phyloP scores from a whole-genome alignment of 2,329 filamentous ascomycete genomes.

The Colletotrichum nymphaeae region DNA sequence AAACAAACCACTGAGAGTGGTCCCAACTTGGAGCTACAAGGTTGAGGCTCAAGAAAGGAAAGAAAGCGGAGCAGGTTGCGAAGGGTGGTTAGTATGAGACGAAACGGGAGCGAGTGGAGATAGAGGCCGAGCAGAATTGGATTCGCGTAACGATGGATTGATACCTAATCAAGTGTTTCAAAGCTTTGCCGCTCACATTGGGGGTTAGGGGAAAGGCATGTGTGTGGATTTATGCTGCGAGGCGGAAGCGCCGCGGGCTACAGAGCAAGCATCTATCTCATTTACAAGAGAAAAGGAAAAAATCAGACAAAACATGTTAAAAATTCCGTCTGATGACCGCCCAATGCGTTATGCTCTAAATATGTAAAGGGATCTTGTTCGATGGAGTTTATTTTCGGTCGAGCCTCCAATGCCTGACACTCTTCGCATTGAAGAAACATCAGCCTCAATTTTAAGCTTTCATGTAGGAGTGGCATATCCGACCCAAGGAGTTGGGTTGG shows the following conservation, averaged over 20 bases:
- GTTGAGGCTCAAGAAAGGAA: background rate
- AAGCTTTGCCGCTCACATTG: slow-evolving; percentile 24
- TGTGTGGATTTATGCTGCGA: slow-evolving; percentile 2
- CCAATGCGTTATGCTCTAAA: background rate
- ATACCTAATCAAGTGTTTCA: slow-evolving; percentile 32
- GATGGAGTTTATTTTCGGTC: background rate
- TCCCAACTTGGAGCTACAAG: background rate
- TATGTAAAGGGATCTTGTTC: background rate
- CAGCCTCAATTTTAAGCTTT: background rate
- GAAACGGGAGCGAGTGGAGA: slow-evolving; percentile 31
- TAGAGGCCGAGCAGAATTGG: slow-evolving; percentile 20
- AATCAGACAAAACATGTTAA: slow-evolving; percentile 27
- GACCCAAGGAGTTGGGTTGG: background rate
- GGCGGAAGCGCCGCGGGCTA: background rate
- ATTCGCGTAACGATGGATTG: slow-evolving; percentile 27
- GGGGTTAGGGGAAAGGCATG: slow-evolving; percentile 11
- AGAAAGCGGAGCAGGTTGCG: slow-evolving; percentile 10
- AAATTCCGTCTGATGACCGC: slow-evolving; percentile 5
- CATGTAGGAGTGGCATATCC: background rate
- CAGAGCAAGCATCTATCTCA: slow-evolving; percentile 9
- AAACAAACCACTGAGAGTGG: background rate
- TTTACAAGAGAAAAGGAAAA: slow-evolving; percentile 10
- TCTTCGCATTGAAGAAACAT: slow-evolving; percentile 15
- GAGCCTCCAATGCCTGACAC: background rate
- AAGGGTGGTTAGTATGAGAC: slow-evolving; percentile 24